Conservation (phyloP, 805 yeast species). For the Hanseniaspora nectarophila region DNA sequence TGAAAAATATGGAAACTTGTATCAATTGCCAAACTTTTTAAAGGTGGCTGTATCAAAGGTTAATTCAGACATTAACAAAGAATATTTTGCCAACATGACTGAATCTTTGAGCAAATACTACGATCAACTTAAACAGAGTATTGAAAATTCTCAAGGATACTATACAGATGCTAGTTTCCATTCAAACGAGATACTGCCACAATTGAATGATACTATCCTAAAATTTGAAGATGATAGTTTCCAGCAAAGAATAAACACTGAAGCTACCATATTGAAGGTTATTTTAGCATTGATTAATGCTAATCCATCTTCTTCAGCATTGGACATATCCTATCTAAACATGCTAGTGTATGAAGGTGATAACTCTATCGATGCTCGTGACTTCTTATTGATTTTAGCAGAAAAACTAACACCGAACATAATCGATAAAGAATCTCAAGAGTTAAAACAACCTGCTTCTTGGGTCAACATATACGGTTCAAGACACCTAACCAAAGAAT, state of each 20-base stretch:
- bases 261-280: background rate
- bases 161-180: constrained; percentile 13
- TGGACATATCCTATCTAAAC: constrained; percentile 33
- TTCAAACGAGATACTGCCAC: constrained; percentile 17
- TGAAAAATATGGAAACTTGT: constrained; percentile 13
- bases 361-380: constrained; percentile 58
- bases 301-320: background rate
- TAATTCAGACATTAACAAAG: background rate
- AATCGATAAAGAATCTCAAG: background rate
- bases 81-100: background rate
- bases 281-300: constrained; percentile 11
- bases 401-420: background rate
- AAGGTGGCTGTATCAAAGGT: constrained; percentile 7
- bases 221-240: background rate
- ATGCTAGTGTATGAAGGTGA: constrained; percentile 82
- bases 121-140: background rate
- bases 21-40: constrained; percentile 1
- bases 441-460: constrained; percentile 45
- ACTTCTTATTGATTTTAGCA: background rate
- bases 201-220: constrained; percentile 14
- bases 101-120: background rate
- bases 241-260: constrained; percentile 1
- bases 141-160: constrained; percentile 12
- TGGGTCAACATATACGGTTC: constrained; percentile 83
- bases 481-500: constrained; percentile 49